These are phyloP conservation scores for Vitis labrusca DNA, from an alignment of 164 flowering plant genomes.

Conservation along the genomic window DNA sequence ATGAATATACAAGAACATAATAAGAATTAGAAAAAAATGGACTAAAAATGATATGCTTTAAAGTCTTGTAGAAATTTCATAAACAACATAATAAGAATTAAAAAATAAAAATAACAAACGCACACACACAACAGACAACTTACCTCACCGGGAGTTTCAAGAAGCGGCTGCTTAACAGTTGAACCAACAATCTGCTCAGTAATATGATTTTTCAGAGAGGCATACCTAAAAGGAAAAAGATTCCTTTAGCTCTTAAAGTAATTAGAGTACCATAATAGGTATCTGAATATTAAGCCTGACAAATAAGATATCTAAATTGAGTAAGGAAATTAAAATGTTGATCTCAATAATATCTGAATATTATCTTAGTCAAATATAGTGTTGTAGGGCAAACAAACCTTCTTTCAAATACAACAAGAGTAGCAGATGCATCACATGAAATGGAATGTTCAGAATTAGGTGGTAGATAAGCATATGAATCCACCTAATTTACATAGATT, in stretches of 20 bases:
- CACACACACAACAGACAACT: conserved; percentile 2
- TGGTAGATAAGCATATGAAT: conserved; percentile 92
- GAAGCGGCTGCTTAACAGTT: conserved; percentile 78
- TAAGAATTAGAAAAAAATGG: too few species aligned
- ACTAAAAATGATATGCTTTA: too few species aligned
- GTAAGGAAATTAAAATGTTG: not conserved
- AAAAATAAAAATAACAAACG: not conserved
- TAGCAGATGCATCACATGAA: conserved; percentile 55
- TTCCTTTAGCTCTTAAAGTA: not conserved
- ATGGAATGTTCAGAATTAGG: conserved; percentile 65
- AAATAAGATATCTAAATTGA: not conserved
- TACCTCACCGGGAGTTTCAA: conserved; percentile 98
- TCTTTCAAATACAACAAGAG: conserved; percentile 79
- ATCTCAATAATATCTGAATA: not conserved
- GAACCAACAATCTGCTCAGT: conserved; percentile 77
- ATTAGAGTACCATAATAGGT: not conserved
- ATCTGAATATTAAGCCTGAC: not conserved
- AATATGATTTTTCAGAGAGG: conserved; percentile 39
- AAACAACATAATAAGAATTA: not conserved
- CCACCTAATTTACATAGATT: conserved; percentile 47
- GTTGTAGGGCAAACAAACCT: conserved; percentile 44
- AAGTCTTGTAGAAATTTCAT: too few species aligned
- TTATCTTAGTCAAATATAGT: conserved; percentile 2
- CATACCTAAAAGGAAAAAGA: conserved; percentile 43
- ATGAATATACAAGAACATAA: too few species aligned